Evolutionary conservation across 768 basidiomycete genomes (phyloP), one percentile per base, ranked within the genome.

Genomic region (Mycena rebaudengoi): DNA sequence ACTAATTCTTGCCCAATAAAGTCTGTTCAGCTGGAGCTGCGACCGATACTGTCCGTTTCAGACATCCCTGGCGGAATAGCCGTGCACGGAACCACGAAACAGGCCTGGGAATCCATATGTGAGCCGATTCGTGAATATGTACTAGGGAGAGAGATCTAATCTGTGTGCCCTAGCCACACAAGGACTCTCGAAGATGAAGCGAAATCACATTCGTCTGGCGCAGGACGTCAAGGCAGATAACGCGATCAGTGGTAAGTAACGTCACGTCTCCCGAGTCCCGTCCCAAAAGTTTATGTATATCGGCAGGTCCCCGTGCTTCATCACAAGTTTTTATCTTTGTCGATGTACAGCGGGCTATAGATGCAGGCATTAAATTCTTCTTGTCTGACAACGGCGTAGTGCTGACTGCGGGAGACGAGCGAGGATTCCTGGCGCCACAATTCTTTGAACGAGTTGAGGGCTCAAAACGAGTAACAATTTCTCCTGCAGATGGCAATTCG

Each of bases 131-230:
- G 82, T 69, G 13, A 18, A 45, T 21, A 50, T 29, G 11, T 45
- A 20, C 21, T 35, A 28, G 28, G 5, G 3, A 33, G 35, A n/a
- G n/a, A 32, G 14, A 39, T 56, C 11, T 58, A 30, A 33, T 35
- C 12, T 37, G 33, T 26, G 39, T 56, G 18, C 39, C 21, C 37
- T 46, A 96, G 94, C 82, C 14, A 80, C 78, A 7, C 78, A 88
- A 65, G 95, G 96, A 0, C 75, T 98, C 18, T 94, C 91, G 0
- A 89, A 83, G 65, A 98, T 96, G 95, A 83, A 78, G 13, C 83
- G 97, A 25, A 97, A 96, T 71, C 96, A 98, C 71, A 91, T 99
- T 37, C 97, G 99, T 75, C 82, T 98, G 14, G 96, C 96, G 0
- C 91, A 95, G 73, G 90, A 91, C 33, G 78, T 92, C 4, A 79